Conservation (phyloP, 1,139 yeast species). For the Kodamaea alishanica region DNA sequence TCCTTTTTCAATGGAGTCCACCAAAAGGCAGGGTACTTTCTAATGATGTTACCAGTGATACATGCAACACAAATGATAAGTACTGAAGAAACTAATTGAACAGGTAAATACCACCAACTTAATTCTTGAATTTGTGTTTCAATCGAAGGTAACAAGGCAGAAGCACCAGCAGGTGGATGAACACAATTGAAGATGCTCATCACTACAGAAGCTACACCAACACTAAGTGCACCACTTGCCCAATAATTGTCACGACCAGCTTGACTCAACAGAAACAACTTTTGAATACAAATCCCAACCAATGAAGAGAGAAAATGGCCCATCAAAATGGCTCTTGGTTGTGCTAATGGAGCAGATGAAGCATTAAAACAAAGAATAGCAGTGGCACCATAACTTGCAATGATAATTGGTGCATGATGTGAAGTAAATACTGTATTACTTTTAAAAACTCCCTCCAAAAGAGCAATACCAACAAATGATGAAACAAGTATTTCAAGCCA, state of each 20-base stretch:
- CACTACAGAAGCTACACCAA: slow-evolving; percentile 51
- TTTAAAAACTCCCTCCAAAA: slow-evolving; percentile 50
- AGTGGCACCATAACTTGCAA: slow-evolving; percentile 66
- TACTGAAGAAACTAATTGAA: slow-evolving; percentile 49
- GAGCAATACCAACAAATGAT: slow-evolving; percentile 51
- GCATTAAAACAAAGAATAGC: slow-evolving; percentile 63
- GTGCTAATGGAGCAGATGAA: slow-evolving; percentile 57
- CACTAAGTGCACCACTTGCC: slow-evolving; percentile 60
- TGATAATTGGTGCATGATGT: slow-evolving; percentile 49
- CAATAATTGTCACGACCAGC: slow-evolving; percentile 48
- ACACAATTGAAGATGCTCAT: slow-evolving; percentile 59
- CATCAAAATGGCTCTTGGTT: slow-evolving; percentile 56
- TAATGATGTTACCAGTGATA: slow-evolving; percentile 52
- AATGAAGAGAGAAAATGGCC: slow-evolving; percentile 57
- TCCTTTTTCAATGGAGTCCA: slow-evolving; percentile 43
- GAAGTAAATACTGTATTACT: slow-evolving; percentile 41
- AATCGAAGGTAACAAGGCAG: slow-evolving; percentile 57
- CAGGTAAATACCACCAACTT: slow-evolving; percentile 71
- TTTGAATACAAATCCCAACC: slow-evolving; percentile 54
- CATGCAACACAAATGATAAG: slow-evolving; percentile 52
- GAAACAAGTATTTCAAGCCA: slow-evolving; percentile 49
- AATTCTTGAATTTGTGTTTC: slow-evolving; percentile 45
- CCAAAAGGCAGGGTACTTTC: slow-evolving; percentile 62
- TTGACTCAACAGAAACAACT: slow-evolving; percentile 45
- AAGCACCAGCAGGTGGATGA: slow-evolving; percentile 77